Base-by-base conservation (phyloP, 2,329 filamentous ascomycete genomes). In the Aureobasidium sp. region DNA sequence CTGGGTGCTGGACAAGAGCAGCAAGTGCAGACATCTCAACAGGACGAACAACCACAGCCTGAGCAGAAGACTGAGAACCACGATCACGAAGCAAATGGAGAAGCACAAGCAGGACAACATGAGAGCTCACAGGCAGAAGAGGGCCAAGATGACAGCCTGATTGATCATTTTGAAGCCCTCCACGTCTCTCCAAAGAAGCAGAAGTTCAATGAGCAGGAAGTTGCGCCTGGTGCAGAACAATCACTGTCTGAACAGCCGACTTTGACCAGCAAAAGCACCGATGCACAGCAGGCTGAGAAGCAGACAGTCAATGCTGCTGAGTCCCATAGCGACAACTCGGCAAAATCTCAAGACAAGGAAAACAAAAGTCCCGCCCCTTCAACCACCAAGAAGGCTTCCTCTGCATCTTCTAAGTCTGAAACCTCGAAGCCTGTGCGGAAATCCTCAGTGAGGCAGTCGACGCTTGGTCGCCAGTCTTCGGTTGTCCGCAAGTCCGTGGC, bases 1-100 rank as follows among this genome's bases (percentile, higher is more conserved):
- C 75, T 77, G 59, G 80, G 78, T 5, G 72, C 81, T 39, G 80
- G 82, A 65, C 76, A 74, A 3, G 72, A 45, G 11, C 50, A 54
- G 37, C 27, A 30, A 5, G 10, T 6, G 7, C 37, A 55, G 2
- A 14, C 29, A 27, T 11, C 10, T 7, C 39, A 57, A 6, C 50
- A 32, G 5, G 29, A 45, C 5, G 53, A 27, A 36, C 39, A 45
- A 11, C 2, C 32, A 16, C 32, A 54, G 16, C 16, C 39, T n/a
- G 39, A 36, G 9, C 34, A 42, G 6, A 25, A 54, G 5, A 7
- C 3, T 16, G 50, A 41, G 16, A 32, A 32, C 3, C 25, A 30
- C 37, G 14, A 54, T 4, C 25, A 13, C 13, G 7, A 21, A 34
- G 30, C 16, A 8, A 36, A n/a, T 9, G 29, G n/a, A 25, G 30